These are phyloP conservation scores for Marchantia paleacea DNA, from an alignment of 225 moss, liverwort and hornwort genomes.

Conservation along the genomic window DNA sequence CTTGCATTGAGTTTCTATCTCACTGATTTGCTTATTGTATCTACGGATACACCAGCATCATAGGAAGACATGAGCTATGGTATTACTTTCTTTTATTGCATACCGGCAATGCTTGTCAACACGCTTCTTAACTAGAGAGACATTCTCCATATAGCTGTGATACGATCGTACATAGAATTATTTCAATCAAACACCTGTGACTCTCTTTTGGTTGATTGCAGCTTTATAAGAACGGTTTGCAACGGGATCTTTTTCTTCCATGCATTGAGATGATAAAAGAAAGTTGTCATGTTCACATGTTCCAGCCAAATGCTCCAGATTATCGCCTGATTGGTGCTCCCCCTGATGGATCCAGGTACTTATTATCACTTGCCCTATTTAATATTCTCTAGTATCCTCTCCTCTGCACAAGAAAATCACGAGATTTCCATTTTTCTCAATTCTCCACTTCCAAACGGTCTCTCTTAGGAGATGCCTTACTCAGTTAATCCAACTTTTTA, in stretches of 20 bases:
- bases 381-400: neutral
- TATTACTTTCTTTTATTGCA: neutral
- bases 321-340: conserved; percentile 67
- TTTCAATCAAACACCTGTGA: neutral
- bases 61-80: neutral
- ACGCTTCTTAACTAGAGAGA: neutral
- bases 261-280: conserved; percentile 74
- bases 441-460: neutral
- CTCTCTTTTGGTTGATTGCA: conserved; percentile 33
- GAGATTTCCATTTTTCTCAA: neutral
- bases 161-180: neutral
- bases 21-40: no score
- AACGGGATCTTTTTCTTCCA: conserved; percentile 69
- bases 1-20: neutral
- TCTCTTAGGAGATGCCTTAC: no score
- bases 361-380: neutral
- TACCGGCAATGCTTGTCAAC: neutral
- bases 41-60: no score
- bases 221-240: conserved; percentile 77
- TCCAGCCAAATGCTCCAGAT: conserved; percentile 64
- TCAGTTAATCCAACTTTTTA: neutral
- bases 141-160: neutral
- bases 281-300: conserved; percentile 57
- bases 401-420: no score
- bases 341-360: conserved; percentile 60